A percentile compares a stretch with the other conserved stretches of the same genome.
phyloP scores from a whole-genome alignment of 192 early-diverging fungal genomes.

The Coemansia sp. region DNA sequence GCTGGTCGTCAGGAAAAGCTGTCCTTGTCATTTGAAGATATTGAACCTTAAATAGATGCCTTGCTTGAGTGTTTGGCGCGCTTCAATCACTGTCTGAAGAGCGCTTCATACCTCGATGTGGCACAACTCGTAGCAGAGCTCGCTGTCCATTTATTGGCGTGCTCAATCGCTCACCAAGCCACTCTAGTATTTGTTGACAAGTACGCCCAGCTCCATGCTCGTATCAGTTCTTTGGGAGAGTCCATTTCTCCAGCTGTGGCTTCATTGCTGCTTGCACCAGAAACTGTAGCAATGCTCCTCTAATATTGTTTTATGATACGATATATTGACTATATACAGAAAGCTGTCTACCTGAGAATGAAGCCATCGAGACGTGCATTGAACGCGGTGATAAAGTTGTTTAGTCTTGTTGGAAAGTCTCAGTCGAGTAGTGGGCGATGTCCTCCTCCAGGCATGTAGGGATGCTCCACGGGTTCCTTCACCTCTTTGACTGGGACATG shows the following conservation, averaged over 20 bases:
- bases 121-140: slow-evolving; percentile 18
- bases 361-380: no score
- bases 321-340: no score
- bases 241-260: not conserved
- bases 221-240: not conserved
- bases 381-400: not conserved
- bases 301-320: not conserved
- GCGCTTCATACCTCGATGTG: slow-evolving; percentile 28
- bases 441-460: no score
- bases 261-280: not conserved
- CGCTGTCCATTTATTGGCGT: slow-evolving; percentile 17
- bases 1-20: slow-evolving; percentile 16
- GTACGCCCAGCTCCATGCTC: slow-evolving; percentile 14
- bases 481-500: no score
- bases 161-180: not conserved
- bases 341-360: no score
- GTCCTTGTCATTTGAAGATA: slow-evolving; percentile 17
- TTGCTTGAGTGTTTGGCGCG: not conserved
- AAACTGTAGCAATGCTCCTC: slow-evolving; percentile 10
- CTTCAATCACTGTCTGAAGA: slow-evolving; percentile 27
- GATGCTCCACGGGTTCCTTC: no score
- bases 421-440: no score
- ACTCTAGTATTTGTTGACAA: slow-evolving; percentile 21
- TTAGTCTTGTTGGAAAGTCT: not conserved
- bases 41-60: not conserved